Base-by-base conservation (phyloP, 2,329 filamentous ascomycete species). In the Xylaria sp. region DNA sequence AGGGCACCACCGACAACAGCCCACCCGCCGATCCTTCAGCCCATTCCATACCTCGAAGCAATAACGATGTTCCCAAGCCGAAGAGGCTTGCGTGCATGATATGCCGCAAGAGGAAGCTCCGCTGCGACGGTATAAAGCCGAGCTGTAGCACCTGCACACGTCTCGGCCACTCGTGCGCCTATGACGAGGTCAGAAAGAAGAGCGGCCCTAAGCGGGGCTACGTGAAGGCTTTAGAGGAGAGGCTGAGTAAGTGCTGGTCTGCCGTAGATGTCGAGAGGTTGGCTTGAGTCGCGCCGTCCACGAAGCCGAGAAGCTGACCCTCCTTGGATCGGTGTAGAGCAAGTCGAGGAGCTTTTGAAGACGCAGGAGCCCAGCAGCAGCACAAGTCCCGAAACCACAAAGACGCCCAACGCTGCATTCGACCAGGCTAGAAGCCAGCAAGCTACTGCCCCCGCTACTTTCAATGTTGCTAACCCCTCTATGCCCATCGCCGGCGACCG, bases 11-110 rank as follows among this genome's bases (percentile, higher is more conserved):
- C 67, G 78, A 79, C 67, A 78, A 79, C 62, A 79, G 75, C 74
- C 76, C 75, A 72, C 74, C 80, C 56, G 77, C 78, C 64, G 81
- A 81, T 67, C 74, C 78, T 69, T 73, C 77, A 65, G 69, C 73
- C 36, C 69, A 79, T 62, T 76, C 78, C 64, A 84, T 68, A 79
- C 79, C 65, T 76, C 81, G 85, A 86, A 74, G 72, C 73, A 89
- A 90, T 71, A 80, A 82, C 57, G 85, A 80, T 74, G 85, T 93
- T 24, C 90, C 92, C 58, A 93, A 93, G 76, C 90, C 91, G n/a
- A 98, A 98, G 85, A 89, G 95, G 73, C 92, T 98, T 75, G 96
- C 96, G 45, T 99, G 96, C 79, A 93, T 97, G 77, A 90, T 98
- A 70, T 99, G 96, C 79, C 87, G 95, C 75, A 96, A 94, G 81